Evolutionary conservation across 768 basidiomycete genomes (phyloP).

Genomic region (Tricholoma sp.): DNA sequence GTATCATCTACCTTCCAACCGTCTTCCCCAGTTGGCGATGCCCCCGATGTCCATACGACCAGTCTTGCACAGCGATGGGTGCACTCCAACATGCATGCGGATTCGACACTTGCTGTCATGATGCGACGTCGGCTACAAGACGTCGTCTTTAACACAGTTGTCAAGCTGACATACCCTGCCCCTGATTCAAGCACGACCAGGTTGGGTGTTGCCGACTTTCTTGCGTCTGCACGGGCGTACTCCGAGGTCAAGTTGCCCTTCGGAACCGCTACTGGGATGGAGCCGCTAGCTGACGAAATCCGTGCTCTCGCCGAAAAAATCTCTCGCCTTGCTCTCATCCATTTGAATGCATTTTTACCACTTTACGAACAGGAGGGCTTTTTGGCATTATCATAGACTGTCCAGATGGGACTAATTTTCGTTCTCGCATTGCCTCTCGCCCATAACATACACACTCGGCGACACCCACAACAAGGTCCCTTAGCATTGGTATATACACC

Average conservation of each 20-base stretch:
- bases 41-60: slow-evolving; percentile 49
- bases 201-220: slow-evolving; percentile 22
- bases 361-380: slow-evolving; percentile 71
- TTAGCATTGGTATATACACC: not conserved
- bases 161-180: slow-evolving; percentile 46
- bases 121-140: slow-evolving; percentile 61
- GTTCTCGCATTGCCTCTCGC: not conserved
- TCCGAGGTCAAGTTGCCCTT: slow-evolving; percentile 13
- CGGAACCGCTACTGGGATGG: slow-evolving; percentile 55
- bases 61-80: slow-evolving; percentile 68
- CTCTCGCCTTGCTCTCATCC: slow-evolving; percentile 66
- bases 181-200: slow-evolving; percentile 30
- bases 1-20: slow-evolving; percentile 15
- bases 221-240: slow-evolving; percentile 12
- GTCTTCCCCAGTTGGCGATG: slow-evolving; percentile 23
- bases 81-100: slow-evolving; percentile 56
- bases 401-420: not conserved
- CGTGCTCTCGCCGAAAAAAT: slow-evolving; percentile 65
- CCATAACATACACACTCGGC: not conserved
- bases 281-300: slow-evolving; percentile 67
- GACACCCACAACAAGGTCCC: not conserved
- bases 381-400: slow-evolving; percentile 19
- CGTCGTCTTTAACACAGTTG: slow-evolving; percentile 56
- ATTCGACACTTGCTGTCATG: slow-evolving; percentile 55
- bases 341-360: slow-evolving; percentile 71